Evolutionary conservation across 768 basidiomycete species (phyloP).

Genomic region (Lentinus brumalis): DNA sequence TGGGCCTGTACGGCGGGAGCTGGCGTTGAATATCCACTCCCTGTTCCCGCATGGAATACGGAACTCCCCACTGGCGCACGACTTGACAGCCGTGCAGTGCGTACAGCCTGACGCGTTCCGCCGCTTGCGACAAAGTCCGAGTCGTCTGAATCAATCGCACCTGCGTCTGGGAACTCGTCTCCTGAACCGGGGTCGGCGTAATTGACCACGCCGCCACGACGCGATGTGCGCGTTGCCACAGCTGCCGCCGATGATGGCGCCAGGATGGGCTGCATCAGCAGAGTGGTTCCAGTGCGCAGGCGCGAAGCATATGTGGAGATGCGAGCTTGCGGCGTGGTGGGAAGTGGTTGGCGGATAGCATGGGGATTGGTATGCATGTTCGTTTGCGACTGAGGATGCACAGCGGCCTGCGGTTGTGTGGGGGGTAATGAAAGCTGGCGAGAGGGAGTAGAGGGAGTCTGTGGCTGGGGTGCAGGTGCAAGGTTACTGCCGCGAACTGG

Average conservation of each 20-base stretch:
- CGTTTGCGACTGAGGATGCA: conserved; percentile 16
- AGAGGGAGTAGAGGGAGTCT: conserved; percentile 37
- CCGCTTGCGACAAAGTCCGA: conserved; percentile 77
- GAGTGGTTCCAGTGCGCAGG: conserved; percentile 86
- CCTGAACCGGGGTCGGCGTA: conserved; percentile 86
- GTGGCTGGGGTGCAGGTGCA: conserved; percentile 36
- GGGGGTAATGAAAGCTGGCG: conserved; percentile 38
- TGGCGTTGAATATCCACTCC: conserved; percentile 24
- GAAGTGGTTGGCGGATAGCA: conserved; percentile 49
- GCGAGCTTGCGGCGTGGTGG: conserved; percentile 67
- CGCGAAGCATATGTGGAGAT: conserved; percentile 86
- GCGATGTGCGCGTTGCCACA: conserved; percentile 39
- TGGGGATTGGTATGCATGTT: conserved; percentile 34
- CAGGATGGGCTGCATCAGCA: conserved; percentile 87
- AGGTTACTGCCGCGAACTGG: conserved; percentile 46
- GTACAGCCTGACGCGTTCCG: conserved; percentile 57
- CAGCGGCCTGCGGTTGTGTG: conserved; percentile 32
- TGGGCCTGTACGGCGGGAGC: conserved; percentile 39
- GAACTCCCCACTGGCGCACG: conserved; percentile 40
- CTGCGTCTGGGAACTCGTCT: conserved; percentile 80
- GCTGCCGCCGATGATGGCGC: conserved; percentile 36
- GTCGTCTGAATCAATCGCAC: conserved; percentile 82
- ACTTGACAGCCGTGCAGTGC: conserved; percentile 30
- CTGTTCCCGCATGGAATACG: conserved; percentile 55
- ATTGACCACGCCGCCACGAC: conserved; percentile 75